Evolutionary conservation across 306 rosid genomes (phyloP), one percentile per base, ranked within the genome.

Genomic region (Ceratonia siliqua): DNA sequence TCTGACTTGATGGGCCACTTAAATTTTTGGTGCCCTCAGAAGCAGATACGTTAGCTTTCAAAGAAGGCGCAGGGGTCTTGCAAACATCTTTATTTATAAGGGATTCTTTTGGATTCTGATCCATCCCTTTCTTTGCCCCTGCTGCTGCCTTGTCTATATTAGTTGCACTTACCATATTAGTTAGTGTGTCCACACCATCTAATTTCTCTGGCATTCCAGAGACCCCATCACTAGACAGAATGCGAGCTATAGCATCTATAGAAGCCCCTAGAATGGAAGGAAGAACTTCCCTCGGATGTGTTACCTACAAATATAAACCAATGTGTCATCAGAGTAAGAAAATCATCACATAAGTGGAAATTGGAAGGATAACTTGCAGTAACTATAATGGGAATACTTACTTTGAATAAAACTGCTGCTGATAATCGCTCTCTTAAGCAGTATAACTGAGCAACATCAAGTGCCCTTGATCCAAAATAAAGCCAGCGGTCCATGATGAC

Each of bases 381-480:
- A n/a, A 63, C 32, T 39, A 39, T 33, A 61, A 74, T 12, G 2
- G 30, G 72, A 64, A 43, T 20, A 46, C 80, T 70, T 88, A 94
- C 99, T 75, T 82, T 88, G 85, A 78, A 82, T 81, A 94, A 74
- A 68, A 90, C 63, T 49, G 96, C 95, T 3, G 88, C 84, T 17
- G 96, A 80, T 70, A 94, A 77, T 59, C 97, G 85, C 87, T 94
- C 97, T 79, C 95, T 91, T 90, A 92, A 79, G 87, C 96, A 89
- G 80, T 94, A 92, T 33, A 94, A 63, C 83, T 92, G 96, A 78
- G 99, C 96, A 83, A 94, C 89, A 72, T 90, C 97, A n/a, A 94
- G 91, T 64, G 99, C 96, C 18, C 81, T 87, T 39, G 91, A 90
- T 73, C 75, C 56, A 74, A 83, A 89, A 78, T 67, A 62, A 65